Evolutionary conservation across 768 basidiomycete species (phyloP).

Genomic region (Ramaria sp.): DNA sequence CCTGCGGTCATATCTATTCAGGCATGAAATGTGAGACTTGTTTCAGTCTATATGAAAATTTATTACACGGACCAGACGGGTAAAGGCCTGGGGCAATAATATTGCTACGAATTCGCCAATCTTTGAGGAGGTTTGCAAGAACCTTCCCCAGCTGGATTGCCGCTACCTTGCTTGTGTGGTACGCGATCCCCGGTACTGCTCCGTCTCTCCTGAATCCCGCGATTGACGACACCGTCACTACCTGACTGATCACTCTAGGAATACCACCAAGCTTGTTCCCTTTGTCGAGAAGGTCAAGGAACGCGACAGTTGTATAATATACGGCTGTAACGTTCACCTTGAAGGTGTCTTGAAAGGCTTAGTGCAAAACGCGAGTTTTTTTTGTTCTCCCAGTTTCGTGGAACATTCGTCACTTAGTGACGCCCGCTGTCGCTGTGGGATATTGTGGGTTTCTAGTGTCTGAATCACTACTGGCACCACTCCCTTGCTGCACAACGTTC

Average conservation of each 20-base stretch:
- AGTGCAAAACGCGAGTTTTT: too few relatives aligned
- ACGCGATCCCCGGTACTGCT: slow-evolving; percentile 47
- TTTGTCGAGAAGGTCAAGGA: slow-evolving; percentile 67
- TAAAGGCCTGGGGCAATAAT: slow-evolving; percentile 68
- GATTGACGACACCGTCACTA: slow-evolving; percentile 60
- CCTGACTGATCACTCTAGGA: slow-evolving; percentile 40
- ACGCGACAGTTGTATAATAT: slow-evolving; percentile 72
- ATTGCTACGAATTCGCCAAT: slow-evolving; percentile 69
- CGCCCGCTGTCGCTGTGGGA: too few relatives aligned
- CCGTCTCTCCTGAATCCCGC: slow-evolving; percentile 60
- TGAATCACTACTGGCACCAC: too few relatives aligned
- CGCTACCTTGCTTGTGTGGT: slow-evolving; percentile 67
- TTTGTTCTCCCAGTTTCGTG: too few relatives aligned
- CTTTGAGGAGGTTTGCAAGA: slow-evolving; percentile 58
- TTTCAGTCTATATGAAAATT: slow-evolving; percentile 6
- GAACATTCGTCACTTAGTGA: too few relatives aligned
- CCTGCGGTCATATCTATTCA: slow-evolving; percentile 53
- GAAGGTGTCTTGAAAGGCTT: slow-evolving; percentile 59
- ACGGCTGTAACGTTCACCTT: slow-evolving; percentile 59
- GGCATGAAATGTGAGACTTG: not conserved
- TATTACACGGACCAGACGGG: slow-evolving; percentile 49
- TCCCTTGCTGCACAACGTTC: too few relatives aligned
- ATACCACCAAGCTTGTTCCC: slow-evolving; percentile 38
- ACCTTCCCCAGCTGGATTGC: slow-evolving; percentile 69
- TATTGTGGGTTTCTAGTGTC: too few relatives aligned